These are phyloP conservation scores for Beauveria australis DNA, from an alignment of 2,329 filamentous ascomycete species.

Conservation along the genomic window DNA sequence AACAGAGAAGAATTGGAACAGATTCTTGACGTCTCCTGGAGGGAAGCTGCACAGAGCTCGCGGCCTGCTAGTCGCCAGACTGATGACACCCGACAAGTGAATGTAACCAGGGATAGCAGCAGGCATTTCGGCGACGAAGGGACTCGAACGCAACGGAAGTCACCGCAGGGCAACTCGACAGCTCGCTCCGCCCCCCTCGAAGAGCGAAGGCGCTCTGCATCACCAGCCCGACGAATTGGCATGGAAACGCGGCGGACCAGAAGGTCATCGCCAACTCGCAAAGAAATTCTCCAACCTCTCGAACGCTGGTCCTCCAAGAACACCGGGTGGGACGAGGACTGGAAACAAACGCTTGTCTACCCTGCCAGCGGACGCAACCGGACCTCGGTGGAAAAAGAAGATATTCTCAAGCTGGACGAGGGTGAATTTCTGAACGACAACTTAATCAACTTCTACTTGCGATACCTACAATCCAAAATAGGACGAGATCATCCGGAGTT, in stretches of 20 bases:
- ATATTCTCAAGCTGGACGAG: constrained; percentile 71
- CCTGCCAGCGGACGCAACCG: constrained; percentile 49
- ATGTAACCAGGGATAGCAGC: not conserved
- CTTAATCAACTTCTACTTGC: constrained; percentile 79
- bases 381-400: constrained; percentile 60
- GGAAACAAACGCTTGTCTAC: constrained; percentile 54
- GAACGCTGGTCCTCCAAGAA: constrained; percentile 43
- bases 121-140: no score
- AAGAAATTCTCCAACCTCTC: constrained; percentile 10
- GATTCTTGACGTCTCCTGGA: not conserved
- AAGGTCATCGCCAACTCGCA: constrained; percentile 14
- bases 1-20: constrained; percentile 5
- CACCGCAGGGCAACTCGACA: constrained; percentile 9
- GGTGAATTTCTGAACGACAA: constrained; percentile 89
- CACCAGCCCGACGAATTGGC: constrained; percentile 5
- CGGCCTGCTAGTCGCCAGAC: not conserved
- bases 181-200: not conserved
- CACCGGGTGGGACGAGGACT: constrained; percentile 41
- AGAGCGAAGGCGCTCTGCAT: not conserved
- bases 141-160: not conserved
- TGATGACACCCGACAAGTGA: not conserved
- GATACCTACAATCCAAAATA: constrained; percentile 57
- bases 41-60: not conserved
- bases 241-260: constrained; percentile 20
- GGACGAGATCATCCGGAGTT: constrained; percentile 46